phyloP scores from a whole-genome alignment of 208 protist genomes.

The Crithidia expoeki region DNA sequence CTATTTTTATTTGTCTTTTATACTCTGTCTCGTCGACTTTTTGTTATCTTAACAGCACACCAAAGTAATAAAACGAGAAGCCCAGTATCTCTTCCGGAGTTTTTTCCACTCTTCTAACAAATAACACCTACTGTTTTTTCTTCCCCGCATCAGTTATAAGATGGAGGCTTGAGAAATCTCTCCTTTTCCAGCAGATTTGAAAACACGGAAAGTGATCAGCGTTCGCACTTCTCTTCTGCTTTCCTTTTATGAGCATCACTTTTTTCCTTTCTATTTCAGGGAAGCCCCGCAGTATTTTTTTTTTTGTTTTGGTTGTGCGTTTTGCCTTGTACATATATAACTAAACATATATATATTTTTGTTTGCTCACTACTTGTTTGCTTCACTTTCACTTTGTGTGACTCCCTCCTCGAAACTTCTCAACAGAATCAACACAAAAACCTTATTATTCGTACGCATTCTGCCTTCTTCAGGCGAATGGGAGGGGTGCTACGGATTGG shows the following conservation, averaged over 20 bases:
- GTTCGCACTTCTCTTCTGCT: slow-evolving; percentile 14
- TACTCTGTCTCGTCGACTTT: not conserved
- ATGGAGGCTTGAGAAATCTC: too few species aligned
- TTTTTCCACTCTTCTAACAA: too few species aligned
- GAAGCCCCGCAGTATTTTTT: slow-evolving; percentile 7
- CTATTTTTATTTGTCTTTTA: not conserved
- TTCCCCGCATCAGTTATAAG: too few species aligned
- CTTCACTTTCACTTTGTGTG: slow-evolving; percentile 7
- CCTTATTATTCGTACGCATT: too few species aligned
- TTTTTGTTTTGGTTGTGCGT: slow-evolving; percentile 9
- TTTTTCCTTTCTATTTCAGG: not conserved
- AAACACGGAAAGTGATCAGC: too few species aligned
- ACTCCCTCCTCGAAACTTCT: not conserved
- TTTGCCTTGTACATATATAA: slow-evolving; percentile 10
- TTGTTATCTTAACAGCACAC: not conserved
- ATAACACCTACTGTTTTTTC: too few species aligned
- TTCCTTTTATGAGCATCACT: slow-evolving; percentile 2
- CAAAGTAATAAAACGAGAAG: not conserved
- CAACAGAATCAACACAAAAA: too few species aligned
- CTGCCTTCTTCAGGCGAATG: too few species aligned
- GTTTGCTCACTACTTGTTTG: not conserved
- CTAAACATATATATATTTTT: not conserved
- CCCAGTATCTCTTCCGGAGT: too few species aligned
- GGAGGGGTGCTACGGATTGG: too few species aligned
- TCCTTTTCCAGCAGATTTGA: too few species aligned